These are phyloP conservation scores for Coemansia sp. DNA, from an alignment of 371 early-diverging fungal genomes.

Conservation along the genomic window DNA sequence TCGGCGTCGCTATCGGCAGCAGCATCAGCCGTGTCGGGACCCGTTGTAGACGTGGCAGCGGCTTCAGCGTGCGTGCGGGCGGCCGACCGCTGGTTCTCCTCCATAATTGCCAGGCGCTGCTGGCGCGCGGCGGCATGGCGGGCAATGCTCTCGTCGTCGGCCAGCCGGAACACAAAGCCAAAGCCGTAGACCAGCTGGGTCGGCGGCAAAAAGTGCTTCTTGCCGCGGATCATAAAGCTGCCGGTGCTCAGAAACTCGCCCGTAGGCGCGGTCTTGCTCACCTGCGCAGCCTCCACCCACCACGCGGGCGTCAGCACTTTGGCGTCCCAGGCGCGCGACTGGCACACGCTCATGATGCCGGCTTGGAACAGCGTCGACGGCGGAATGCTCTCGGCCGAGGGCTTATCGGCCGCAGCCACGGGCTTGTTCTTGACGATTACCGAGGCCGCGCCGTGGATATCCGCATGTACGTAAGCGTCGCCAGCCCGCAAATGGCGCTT, in stretches of 20 bases:
- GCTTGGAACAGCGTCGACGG: conserved; percentile 94
- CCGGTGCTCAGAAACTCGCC: conserved; percentile 97
- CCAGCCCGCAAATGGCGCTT: conserved; percentile 76
- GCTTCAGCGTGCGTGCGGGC: neutral
- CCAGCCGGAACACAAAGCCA: conserved; percentile 89
- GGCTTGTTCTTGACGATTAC: conserved; percentile 85
- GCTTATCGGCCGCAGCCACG: conserved; percentile 18
- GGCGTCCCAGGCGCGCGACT: conserved; percentile 97
- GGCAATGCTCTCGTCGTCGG: conserved; percentile 60
- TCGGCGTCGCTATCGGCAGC: conserved; percentile 17
- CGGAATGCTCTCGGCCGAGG: conserved; percentile 66
- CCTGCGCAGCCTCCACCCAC: conserved; percentile 95
- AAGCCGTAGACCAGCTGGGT: conserved; percentile 97
- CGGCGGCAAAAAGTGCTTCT: conserved; percentile 95
- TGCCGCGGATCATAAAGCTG: conserved; percentile 97
- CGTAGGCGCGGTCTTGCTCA: conserved; percentile 94
- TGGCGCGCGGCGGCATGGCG: conserved; percentile 32
- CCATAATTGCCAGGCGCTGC: conserved; percentile 39
- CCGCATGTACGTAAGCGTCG: conserved; percentile 97
- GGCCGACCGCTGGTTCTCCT: conserved; percentile 24
- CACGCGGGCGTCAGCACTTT: conserved; percentile 95
- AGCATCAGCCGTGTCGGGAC: conserved; percentile 11
- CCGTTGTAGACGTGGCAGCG: neutral
- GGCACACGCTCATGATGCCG: conserved; percentile 94
- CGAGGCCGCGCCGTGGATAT: conserved; percentile 94